Conservation (phyloP, 768 basidiomycete genomes). For the Megacollybia marginata region DNA sequence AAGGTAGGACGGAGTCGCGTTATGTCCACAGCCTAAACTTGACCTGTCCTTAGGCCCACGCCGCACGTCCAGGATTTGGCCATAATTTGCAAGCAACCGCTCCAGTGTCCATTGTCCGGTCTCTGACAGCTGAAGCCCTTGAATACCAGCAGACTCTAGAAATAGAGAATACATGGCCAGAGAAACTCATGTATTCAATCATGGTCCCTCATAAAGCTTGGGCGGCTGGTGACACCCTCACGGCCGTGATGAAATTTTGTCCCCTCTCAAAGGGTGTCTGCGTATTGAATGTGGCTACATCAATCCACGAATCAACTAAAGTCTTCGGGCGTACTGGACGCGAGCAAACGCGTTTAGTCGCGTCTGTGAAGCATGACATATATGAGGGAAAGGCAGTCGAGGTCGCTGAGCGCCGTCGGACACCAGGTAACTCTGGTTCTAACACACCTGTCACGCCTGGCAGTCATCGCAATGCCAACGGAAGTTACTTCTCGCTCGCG, state of each 20-base stretch:
- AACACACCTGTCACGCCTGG: constrained; percentile 4
- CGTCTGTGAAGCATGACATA: constrained; percentile 63
- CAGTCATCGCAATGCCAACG: neutral
- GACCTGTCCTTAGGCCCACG: constrained; percentile 39
- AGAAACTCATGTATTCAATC: constrained; percentile 92
- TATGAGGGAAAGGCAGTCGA: constrained; percentile 47
- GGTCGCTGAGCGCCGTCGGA: constrained; percentile 9
- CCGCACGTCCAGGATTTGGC: constrained; percentile 69
- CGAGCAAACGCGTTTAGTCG: constrained; percentile 55
- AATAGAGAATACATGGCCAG: constrained; percentile 95
- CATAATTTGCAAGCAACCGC: constrained; percentile 56
- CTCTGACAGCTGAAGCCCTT: constrained; percentile 73
- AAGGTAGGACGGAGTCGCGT: constrained; percentile 21
- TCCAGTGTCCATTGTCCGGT: constrained; percentile 63
- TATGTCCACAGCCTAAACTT: too few relatives aligned
- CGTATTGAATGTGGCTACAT: constrained; percentile 58
- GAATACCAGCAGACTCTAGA: constrained; percentile 96
- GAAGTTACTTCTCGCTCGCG: constrained; percentile 4
- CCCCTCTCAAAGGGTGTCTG: constrained; percentile 81
- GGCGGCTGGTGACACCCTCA: constrained; percentile 82
- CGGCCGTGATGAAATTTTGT: constrained; percentile 78
- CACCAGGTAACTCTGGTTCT: constrained; percentile 3
- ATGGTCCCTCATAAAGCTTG: constrained; percentile 95
- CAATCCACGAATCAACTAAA: constrained; percentile 71
- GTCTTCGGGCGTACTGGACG: constrained; percentile 49